phyloP scores from a whole-genome alignment of 2,329 filamentous ascomycete species.

The Penicillium janthinellum region DNA sequence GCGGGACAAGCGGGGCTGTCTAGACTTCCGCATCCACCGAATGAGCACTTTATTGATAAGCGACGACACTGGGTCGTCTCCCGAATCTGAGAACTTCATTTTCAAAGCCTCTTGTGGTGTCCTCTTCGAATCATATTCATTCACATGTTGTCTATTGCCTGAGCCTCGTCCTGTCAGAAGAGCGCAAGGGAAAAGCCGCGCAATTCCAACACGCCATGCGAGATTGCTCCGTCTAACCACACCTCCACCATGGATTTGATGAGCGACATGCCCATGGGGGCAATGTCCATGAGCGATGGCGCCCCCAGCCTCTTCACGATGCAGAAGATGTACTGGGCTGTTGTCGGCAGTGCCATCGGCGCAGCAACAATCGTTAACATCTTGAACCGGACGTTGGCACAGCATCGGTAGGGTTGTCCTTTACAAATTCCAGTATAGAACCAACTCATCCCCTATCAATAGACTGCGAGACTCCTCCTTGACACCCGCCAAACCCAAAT shows the following conservation, averaged over 20 bases:
- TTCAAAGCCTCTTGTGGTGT: background rate
- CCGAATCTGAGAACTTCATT: background rate
- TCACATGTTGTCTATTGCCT: background rate
- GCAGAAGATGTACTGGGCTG: constrained; percentile 57
- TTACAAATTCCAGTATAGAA: background rate
- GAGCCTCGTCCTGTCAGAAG: background rate
- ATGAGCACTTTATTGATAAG: constrained; percentile 20
- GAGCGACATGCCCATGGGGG: constrained; percentile 35
- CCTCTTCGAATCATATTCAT: background rate
- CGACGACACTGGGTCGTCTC: background rate
- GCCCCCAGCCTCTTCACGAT: constrained; percentile 51
- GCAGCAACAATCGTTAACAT: constrained; percentile 41
- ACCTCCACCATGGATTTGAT: constrained; percentile 26
- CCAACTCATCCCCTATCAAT: background rate
- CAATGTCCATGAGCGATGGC: constrained; percentile 47
- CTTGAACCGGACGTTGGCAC: constrained; percentile 51
- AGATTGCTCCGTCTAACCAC: background rate
- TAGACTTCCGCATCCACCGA: background rate
- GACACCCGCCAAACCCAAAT: constrained; percentile 58
- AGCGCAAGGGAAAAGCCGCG: background rate
- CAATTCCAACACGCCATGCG: background rate
- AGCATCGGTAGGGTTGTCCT: constrained; percentile 49
- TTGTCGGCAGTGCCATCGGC: constrained; percentile 46
- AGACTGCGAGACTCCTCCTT: constrained; percentile 50
- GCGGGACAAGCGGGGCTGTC: constrained; percentile 5